Conservation (phyloP, 139 green algal species). For the Haematococcus lacustris region DNA sequence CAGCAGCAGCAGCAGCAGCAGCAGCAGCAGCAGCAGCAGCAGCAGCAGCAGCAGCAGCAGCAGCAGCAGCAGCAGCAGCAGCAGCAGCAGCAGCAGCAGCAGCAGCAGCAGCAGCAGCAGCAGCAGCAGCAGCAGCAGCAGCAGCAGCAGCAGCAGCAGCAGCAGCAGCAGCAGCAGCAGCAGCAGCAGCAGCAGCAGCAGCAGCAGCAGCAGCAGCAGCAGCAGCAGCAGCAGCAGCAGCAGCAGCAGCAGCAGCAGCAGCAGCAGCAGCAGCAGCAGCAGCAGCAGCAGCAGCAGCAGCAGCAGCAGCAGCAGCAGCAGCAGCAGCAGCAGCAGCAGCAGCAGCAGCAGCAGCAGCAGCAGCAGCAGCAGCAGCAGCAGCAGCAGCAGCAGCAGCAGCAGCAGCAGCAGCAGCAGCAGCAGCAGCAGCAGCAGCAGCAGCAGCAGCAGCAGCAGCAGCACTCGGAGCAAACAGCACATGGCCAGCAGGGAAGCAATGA, state of each 20-base stretch:
- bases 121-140: conserved; percentile 1
- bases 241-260: neutral
- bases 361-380: conserved; percentile 6
- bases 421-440: conserved; percentile 1
- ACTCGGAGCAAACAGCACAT: neutral
- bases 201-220: neutral
- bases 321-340: conserved; percentile 9
- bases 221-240: neutral
- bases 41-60: neutral
- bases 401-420: conserved; percentile 1
- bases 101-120: conserved; percentile 1
- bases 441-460: conserved; percentile 2
- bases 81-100: neutral
- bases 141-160: neutral
- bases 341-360: neutral
- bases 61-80: neutral
- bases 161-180: conserved; percentile 1
- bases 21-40: conserved; percentile 3
- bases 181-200: conserved; percentile 4
- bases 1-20: conserved; percentile 4
- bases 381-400: neutral
- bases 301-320: conserved; percentile 9
- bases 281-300: conserved; percentile 3
- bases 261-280: neutral
- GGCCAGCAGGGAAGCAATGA: too few species aligned